These are phyloP conservation scores for Murraya koenigii DNA, from an alignment of 345 rosid species.

Conservation along the genomic window DNA sequence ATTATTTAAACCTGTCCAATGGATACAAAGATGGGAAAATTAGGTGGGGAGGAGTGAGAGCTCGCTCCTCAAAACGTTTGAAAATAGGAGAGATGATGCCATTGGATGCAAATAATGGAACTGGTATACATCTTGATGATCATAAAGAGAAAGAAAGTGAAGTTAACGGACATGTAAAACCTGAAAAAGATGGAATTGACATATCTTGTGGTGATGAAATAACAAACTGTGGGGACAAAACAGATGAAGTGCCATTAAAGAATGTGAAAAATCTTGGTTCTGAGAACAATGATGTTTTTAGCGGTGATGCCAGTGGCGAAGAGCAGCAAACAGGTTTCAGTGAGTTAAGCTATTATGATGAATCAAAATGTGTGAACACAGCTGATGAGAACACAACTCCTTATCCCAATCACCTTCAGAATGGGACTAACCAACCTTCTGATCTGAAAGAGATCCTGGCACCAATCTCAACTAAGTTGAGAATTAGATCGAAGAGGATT, in stretches of 20 bases:
- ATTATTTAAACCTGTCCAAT: conserved; percentile 33
- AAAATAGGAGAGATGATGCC: conserved; percentile 50
- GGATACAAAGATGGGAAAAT: conserved; percentile 53
- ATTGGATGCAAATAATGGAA: conserved; percentile 28
- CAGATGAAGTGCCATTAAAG: conserved; percentile 17
- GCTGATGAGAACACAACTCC: conserved; percentile 32
- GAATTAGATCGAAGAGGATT: conserved; percentile 39
- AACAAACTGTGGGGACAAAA: conserved; percentile 19
- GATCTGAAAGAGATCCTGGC: conserved; percentile 41
- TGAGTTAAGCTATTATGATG: conserved; percentile 24
- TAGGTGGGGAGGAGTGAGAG: conserved; percentile 86
- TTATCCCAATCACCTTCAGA: conserved; percentile 3
- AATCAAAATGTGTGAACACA: conserved; percentile 28
- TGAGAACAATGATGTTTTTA: conserved; percentile 23
- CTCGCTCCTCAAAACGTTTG: conserved; percentile 70
- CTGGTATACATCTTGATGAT: conserved; percentile 23
- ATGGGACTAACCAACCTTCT: conserved; percentile 24
- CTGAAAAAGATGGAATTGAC: conserved; percentile 28
- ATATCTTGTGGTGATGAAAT: conserved; percentile 18
- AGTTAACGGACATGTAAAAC: conserved; percentile 29
- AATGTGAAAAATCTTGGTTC: conserved; percentile 23
- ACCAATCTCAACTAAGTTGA: conserved; percentile 44
- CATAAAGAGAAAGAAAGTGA: conserved; percentile 29
- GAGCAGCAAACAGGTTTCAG: conserved; percentile 20
- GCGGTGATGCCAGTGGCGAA: conserved; percentile 33